Evolutionary conservation across 805 yeast genomes (phyloP), one percentile per base, ranked within the genome.

Genomic region (Saturnispora kantuleensis): DNA sequence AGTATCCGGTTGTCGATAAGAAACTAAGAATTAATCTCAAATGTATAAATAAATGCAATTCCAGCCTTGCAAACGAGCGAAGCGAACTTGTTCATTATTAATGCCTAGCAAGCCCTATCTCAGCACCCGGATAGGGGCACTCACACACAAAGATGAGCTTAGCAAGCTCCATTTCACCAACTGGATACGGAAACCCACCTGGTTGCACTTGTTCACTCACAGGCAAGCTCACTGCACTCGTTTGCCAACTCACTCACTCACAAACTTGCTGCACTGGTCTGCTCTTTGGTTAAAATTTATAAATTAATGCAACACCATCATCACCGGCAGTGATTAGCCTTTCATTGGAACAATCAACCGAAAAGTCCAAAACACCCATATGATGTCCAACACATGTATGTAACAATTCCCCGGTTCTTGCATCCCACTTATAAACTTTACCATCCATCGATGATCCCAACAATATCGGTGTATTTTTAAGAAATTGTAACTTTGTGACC

Each of bases 291-390:
- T 51, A 57, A 17, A 60, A 31, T 17, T 71, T 69, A 54, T 79
- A 88, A 10, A 90, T 76, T 51, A 90, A 68, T 10, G 94, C 77
- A 30, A 93, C 96, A 53, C 96, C 96, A 63, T 93, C 98, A 62
- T 93, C 98, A 51, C 97, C 97, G 11, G 96, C 98, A 16, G 97
- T 86, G 32, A 88, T 73, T 38, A 93, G 57, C 59, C 81, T 79
- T 42, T 73, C 71, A 26, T 87, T 90, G 38, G 74, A 66, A 35
- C 76, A 79, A 46, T 79, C 75, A 36, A 81, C 58, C 15, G 82
- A 79, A 59, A 93, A 90, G 56, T 87, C 97, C 51, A 93, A 71
- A 15, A 93, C 80, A 50, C 97, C 97, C 84, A 85, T 84, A 63
- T 83, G 84, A 62, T 93, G 98, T 17, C 98, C 99, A 35, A 78